phyloP scores from a whole-genome alignment of 1,284 basidiomycete genomes.

The Pseudozyma thailandica region DNA sequence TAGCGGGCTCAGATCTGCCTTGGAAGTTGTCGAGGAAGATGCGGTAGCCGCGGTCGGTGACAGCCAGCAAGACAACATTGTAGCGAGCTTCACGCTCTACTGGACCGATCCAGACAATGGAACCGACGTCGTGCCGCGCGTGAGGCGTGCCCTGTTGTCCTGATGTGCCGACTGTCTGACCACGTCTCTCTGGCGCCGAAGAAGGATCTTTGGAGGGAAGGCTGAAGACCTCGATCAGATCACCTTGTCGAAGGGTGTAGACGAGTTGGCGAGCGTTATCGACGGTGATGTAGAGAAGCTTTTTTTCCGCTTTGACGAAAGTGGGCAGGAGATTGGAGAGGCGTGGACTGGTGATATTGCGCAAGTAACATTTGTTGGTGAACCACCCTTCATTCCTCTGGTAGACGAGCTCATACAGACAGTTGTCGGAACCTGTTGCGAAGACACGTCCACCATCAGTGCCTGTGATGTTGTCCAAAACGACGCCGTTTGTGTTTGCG shows the following conservation, averaged over 20 bases:
- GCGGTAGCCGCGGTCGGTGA: constrained; percentile 64
- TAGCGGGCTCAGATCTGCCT: constrained; percentile 49
- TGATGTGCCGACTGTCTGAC: constrained; percentile 60
- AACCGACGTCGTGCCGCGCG: constrained; percentile 55
- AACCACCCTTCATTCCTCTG: constrained; percentile 93
- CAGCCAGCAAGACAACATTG: constrained; percentile 59
- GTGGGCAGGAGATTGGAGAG: constrained; percentile 66
- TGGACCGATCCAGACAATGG: constrained; percentile 60
- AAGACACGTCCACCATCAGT: constrained; percentile 88
- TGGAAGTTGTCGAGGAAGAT: constrained; percentile 65
- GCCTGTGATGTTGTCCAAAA: constrained; percentile 82
- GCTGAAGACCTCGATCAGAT: constrained; percentile 62
- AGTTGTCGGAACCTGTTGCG: constrained; percentile 85
- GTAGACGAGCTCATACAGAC: constrained; percentile 92
- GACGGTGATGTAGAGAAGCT: constrained; percentile 54
- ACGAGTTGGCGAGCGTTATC: constrained; percentile 59
- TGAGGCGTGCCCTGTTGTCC: constrained; percentile 61
- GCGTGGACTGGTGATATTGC: constrained; percentile 75
- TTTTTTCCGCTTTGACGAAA: constrained; percentile 73
- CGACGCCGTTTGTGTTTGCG: constrained; percentile 76
- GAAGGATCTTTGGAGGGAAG: constrained; percentile 56
- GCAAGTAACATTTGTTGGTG: constrained; percentile 78
- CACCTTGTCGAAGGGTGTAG: constrained; percentile 60
- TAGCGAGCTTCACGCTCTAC: constrained; percentile 48
- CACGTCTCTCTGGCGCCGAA: constrained; percentile 55